Percentiles rank a stretch among this genome's conserved stretches.
Conservation (phyloP, 2,329 filamentous ascomycete genomes). For the Verticillium zaregamsianum region DNA sequence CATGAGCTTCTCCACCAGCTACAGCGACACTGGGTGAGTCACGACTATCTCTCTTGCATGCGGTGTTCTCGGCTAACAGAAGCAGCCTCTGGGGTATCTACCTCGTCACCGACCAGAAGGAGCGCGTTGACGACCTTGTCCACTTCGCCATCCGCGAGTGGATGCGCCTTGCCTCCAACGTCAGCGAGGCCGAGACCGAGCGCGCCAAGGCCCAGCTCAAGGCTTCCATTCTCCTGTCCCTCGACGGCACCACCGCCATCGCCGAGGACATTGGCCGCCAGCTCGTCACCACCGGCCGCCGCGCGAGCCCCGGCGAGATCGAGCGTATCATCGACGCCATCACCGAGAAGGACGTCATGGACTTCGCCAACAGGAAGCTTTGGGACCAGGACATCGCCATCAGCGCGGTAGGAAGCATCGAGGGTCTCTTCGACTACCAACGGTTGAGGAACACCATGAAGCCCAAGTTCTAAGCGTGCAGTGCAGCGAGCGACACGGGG, state of each 20-base stretch:
- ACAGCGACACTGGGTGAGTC: conserved; percentile 94
- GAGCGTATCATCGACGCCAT: conserved; percentile 87
- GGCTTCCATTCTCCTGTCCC: conserved; percentile 92
- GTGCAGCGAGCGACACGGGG: conserved; percentile 5
- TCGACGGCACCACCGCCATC: conserved; percentile 94
- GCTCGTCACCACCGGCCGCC: conserved; percentile 93
- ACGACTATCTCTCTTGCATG: background rate
- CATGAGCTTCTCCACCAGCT: conserved; percentile 99
- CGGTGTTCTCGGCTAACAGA: background rate
- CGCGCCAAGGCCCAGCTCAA: conserved; percentile 99
- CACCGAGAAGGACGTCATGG: conserved; percentile 94
- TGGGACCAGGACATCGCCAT: conserved; percentile 98
- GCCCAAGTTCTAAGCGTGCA: conserved; percentile 59
- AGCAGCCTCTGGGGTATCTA: conserved; percentile 99
- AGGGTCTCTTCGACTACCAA: conserved; percentile 78
- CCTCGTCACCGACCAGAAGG: conserved; percentile 86
- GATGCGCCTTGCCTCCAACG: conserved; percentile 88
- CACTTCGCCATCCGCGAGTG: conserved; percentile 99
- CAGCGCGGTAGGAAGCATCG: conserved; percentile 87
- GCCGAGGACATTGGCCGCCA: conserved; percentile 98
- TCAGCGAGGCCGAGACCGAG: conserved; percentile 87
- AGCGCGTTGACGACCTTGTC: conserved; percentile 86
- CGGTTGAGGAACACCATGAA: conserved; percentile 81
- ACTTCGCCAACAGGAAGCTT: conserved; percentile 88
- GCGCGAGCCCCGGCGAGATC: conserved; percentile 88